phyloP scores from a whole-genome alignment of 371 early-diverging fungal species.

The Chytridium lagenaria region DNA sequence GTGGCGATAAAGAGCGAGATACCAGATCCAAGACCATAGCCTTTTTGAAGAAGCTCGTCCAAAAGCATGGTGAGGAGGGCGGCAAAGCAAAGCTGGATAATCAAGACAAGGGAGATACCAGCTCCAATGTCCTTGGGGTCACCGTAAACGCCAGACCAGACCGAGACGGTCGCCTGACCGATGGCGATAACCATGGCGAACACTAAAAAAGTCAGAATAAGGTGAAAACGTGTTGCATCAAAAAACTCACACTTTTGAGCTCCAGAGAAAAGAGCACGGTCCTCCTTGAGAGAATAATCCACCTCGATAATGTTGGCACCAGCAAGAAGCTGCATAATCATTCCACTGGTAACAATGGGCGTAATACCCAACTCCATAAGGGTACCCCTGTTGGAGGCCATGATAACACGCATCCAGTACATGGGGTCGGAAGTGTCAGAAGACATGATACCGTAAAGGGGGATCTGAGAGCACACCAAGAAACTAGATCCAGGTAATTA shows the following conservation, averaged over 20 bases:
- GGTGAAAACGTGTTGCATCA: not conserved
- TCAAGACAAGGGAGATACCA: slow-evolving; percentile 87
- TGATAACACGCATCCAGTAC: slow-evolving; percentile 98
- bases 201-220: slow-evolving; percentile 21
- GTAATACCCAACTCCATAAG: slow-evolving; percentile 99
- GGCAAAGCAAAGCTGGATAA: slow-evolving; percentile 96
- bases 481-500: not conserved
- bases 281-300: slow-evolving; percentile 97
- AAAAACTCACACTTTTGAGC: slow-evolving; percentile 88
- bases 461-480: slow-evolving; percentile 90
- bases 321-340: slow-evolving; percentile 98
- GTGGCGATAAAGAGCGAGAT: slow-evolving; percentile 99
- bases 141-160: slow-evolving; percentile 94
- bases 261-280: slow-evolving; percentile 95
- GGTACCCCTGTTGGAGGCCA: slow-evolving; percentile 99
- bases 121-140: slow-evolving; percentile 91
- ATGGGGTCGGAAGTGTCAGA: slow-evolving; percentile 94
- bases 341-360: slow-evolving; percentile 98
- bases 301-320: slow-evolving; percentile 96
- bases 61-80: slow-evolving; percentile 97
- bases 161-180: slow-evolving; percentile 94
- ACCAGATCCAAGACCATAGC: slow-evolving; percentile 99
- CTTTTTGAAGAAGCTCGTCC: slow-evolving; percentile 99
- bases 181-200: slow-evolving; percentile 78
- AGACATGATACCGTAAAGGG: slow-evolving; percentile 98